A percentile compares a stretch with the other conserved stretches of the same genome.
phyloP scores from a whole-genome alignment of 1,284 basidiomycete genomes.

The Irpex sp. region DNA sequence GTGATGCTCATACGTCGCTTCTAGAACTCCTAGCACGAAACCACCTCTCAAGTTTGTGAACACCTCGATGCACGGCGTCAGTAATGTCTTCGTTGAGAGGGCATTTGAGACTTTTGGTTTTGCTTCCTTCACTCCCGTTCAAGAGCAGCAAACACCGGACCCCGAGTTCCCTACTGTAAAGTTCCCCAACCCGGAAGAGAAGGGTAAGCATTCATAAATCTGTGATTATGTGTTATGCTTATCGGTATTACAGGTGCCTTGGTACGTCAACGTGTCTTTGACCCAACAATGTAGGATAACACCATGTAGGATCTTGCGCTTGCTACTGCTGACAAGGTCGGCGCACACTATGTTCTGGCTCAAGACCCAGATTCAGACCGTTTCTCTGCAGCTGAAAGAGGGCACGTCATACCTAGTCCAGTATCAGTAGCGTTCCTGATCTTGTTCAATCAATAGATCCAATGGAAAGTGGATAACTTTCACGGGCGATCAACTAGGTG shows the following conservation, averaged over 20 bases:
- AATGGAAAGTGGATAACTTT: slow-evolving; percentile 67
- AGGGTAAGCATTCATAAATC: slow-evolving; percentile 44
- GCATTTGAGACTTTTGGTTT: slow-evolving; percentile 63
- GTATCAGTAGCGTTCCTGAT: neutral
- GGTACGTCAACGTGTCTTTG: slow-evolving; percentile 32
- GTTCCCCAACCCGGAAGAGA: slow-evolving; percentile 88
- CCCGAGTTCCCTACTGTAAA: slow-evolving; percentile 80
- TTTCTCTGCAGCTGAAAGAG: slow-evolving; percentile 76
- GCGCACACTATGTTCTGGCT: slow-evolving; percentile 66
- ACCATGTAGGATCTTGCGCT: slow-evolving; percentile 65
- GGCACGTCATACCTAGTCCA: slow-evolving; percentile 32
- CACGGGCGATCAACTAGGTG: slow-evolving; percentile 81
- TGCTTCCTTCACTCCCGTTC: slow-evolving; percentile 53
- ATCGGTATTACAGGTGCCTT: slow-evolving; percentile 43
- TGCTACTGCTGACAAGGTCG: slow-evolving; percentile 47
- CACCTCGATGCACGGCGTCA: slow-evolving; percentile 87
- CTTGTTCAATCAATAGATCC: slow-evolving; percentile 29
- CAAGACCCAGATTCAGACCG: slow-evolving; percentile 87
- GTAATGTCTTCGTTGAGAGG: slow-evolving; percentile 54
- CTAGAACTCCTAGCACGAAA: slow-evolving; percentile 30
- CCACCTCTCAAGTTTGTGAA: slow-evolving; percentile 53
- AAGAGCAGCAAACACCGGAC: slow-evolving; percentile 66
- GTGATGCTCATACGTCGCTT: neutral
- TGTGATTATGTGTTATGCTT: neutral
- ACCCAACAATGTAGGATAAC: neutral